Evolutionary conservation across 768 basidiomycete genomes (phyloP).

Genomic region (Russula vinacea): DNA sequence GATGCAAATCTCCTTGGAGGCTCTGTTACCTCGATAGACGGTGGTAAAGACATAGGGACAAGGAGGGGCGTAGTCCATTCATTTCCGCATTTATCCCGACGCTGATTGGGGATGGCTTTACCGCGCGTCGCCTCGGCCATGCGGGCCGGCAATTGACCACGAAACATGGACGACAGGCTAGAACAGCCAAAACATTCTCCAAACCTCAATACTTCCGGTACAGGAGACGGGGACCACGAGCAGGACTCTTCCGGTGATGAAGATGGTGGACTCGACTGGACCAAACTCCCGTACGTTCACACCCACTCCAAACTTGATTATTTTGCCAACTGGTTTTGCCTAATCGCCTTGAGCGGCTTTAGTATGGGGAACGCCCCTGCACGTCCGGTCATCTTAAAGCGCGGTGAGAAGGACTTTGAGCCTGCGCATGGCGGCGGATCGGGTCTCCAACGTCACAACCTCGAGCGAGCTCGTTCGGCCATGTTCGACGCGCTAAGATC

Average conservation of each 20-base stretch:
- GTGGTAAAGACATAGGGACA: neutral
- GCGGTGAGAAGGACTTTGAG: slow-evolving; percentile 98
- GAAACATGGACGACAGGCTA: slow-evolving; percentile 59
- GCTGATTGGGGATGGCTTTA: too few species aligned
- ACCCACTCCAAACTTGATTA: neutral
- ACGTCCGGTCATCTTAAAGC: slow-evolving; percentile 83
- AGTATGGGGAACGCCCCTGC: slow-evolving; percentile 32
- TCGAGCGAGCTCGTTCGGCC: slow-evolving; percentile 75
- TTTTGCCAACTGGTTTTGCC: neutral
- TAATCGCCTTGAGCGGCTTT: neutral
- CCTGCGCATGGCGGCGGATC: slow-evolving; percentile 65
- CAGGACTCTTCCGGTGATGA: slow-evolving; percentile 62
- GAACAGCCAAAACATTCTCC: slow-evolving; percentile 41
- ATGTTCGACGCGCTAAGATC: slow-evolving; percentile 82
- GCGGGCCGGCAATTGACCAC: too few species aligned
- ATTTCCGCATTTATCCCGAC: too few species aligned
- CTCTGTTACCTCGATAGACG: slow-evolving; percentile 17
- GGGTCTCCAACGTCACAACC: slow-evolving; percentile 73
- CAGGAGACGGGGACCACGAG: slow-evolving; percentile 45
- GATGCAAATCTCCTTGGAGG: slow-evolving; percentile 25
- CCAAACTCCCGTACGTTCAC: slow-evolving; percentile 58
- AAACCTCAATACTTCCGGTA: slow-evolving; percentile 31
- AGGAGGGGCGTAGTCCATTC: too few species aligned
- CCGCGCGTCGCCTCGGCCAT: too few species aligned
- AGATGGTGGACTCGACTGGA: slow-evolving; percentile 82